Conservation (phyloP, 2,329 filamentous ascomycete genomes). For the Claviceps spartinae region DNA sequence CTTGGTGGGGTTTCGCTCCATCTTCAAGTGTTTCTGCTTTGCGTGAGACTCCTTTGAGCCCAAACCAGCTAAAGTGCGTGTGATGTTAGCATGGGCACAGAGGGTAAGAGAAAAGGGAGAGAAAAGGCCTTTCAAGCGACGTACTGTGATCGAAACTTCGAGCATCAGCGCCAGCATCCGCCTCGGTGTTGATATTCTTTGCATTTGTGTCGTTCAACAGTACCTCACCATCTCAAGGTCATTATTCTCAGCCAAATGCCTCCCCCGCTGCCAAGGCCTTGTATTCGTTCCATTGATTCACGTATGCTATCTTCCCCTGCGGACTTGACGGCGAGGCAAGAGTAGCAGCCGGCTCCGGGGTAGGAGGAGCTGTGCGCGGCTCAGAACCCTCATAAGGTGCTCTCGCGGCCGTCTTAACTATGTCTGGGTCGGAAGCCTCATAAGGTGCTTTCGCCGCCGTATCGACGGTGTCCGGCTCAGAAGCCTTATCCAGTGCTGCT, state of each 20-base stretch:
- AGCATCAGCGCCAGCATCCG: slow-evolving; percentile 17
- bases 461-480: too few species aligned
- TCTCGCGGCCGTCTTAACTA: neutral
- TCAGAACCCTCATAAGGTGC: slow-evolving; percentile 1
- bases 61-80: slow-evolving; percentile 2
- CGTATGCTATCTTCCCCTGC: slow-evolving; percentile 16
- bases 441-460: neutral
- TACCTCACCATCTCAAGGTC: neutral
- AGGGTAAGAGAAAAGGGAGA: neutral
- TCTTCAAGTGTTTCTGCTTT: slow-evolving; percentile 79
- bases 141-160: slow-evolving; percentile 30
- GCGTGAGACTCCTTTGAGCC: slow-evolving; percentile 77
- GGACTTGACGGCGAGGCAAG: slow-evolving; percentile 20
- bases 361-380: neutral
- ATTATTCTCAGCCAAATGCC: neutral
- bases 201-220: neutral
- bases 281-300: slow-evolving; percentile 26
- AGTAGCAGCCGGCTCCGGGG: slow-evolving; percentile 20
- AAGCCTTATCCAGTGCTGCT: slow-evolving; percentile 1
- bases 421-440: neutral
- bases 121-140: slow-evolving; percentile 8
- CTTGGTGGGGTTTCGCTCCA: slow-evolving; percentile 83
- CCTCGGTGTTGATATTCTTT: slow-evolving; percentile 12
- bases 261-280: slow-evolving; percentile 1
- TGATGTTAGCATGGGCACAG: neutral